Evolutionary conservation across 2,329 filamentous ascomycete genomes (phyloP), one percentile per base, ranked within the genome.

Genomic region (Byssochlamys sp.): DNA sequence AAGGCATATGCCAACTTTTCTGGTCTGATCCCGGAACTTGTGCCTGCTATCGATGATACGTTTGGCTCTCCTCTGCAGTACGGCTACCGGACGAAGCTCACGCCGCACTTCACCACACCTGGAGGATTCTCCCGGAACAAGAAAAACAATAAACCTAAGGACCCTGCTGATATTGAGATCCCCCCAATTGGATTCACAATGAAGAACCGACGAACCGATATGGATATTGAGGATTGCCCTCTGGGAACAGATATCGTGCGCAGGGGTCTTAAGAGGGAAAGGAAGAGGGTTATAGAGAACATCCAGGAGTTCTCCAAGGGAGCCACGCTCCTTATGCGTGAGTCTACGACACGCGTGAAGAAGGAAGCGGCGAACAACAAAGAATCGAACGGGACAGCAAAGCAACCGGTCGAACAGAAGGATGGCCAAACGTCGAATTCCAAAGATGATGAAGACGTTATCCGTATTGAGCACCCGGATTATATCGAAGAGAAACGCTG

Each of bases 151-250:
- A 75, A 45, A 14, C 39, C 39, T 14, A 45, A 55, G 66, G 69
- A 62, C 59, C 88, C 89, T 64, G 74, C 80, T 12, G 55, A 60
- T 31, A 66, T 61, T 2, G 78, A 81, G 57, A 80, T 88, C 2
- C 94, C 94, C 0, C 82, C 87, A 2, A 90, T 97, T 64, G 94
- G 94, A 7, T 99, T 95, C 76, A 94, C 90, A 81, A 80, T 82
- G 61, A 97, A 96, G 74, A 89, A 89, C n/a, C 83, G 83, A 53
- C 81, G 86, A 57, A 80, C 80, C 60, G 91, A 91, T 2, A 78
- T 99, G 61, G 94, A 99, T 69, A 97, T 99, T 62, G 94, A 99
- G 72, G 91, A 97, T 70, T 99, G 94, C 65, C 94, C 94, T 4
- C 95, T 99, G 60, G 94, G 89, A 54, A 99, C 94, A 1, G 85